Evolutionary conservation across 345 rosid genomes (phyloP).

Genomic region (Erucastrum elatum): DNA sequence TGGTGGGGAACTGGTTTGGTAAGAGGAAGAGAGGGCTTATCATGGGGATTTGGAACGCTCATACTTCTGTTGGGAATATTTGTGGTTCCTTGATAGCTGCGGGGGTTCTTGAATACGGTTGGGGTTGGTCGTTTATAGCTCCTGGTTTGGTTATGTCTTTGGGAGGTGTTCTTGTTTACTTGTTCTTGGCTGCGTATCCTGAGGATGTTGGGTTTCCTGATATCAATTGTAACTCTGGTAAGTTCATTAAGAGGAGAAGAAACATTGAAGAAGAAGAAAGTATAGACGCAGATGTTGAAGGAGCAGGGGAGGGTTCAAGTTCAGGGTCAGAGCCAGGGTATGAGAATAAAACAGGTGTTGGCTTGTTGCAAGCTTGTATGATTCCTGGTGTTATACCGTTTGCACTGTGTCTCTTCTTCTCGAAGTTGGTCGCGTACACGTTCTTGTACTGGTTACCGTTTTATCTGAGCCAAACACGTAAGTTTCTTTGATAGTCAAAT

Average conservation of each 20-base stretch:
- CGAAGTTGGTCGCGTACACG: constrained; percentile 90
- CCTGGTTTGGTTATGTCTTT: constrained; percentile 70
- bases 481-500: constrained; percentile 5
- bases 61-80: no score
- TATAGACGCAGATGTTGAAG: constrained; percentile 26
- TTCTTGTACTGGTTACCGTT: constrained; percentile 93
- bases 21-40: no score
- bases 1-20: no score
- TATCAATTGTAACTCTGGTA: constrained; percentile 40
- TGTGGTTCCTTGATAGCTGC: constrained; percentile 93
- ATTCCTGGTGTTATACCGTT: constrained; percentile 50
- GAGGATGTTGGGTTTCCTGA: constrained; percentile 83
- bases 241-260: constrained; percentile 47
- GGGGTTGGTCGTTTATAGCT: constrained; percentile 97
- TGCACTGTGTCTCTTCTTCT: constrained; percentile 72
- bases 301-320: constrained; percentile 3
- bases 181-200: constrained; percentile 86
- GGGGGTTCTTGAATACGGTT: constrained; percentile 77
- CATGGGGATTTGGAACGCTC: no score
- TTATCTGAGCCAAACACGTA: constrained; percentile 91
- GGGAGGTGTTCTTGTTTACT: constrained; percentile 73
- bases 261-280: constrained; percentile 22
- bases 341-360: constrained; percentile 62
- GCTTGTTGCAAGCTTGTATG: constrained; percentile 79
- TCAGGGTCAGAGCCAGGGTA: constrained; percentile 35